Conservation (phyloP, 208 protist species). For the Trypanosoma melophagium region DNA sequence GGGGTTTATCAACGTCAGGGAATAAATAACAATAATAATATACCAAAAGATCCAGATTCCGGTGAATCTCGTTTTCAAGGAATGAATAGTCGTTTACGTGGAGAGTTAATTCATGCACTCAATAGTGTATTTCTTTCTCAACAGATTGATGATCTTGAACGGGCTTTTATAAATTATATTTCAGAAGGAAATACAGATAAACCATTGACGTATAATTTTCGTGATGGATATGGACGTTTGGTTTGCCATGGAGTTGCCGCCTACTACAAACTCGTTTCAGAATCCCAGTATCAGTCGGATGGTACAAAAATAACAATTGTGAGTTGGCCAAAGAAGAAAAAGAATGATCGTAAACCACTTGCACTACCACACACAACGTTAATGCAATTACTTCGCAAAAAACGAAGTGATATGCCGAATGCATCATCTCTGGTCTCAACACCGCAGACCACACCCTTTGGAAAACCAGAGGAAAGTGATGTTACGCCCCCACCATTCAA, state of each 20-base stretch:
- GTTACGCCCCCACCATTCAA: background rate
- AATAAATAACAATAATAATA: slow-evolving; percentile 15
- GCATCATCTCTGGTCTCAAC: slow-evolving; percentile 31
- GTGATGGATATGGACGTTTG: slow-evolving; percentile 84
- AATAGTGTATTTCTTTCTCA: slow-evolving; percentile 76
- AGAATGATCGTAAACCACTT: slow-evolving; percentile 30
- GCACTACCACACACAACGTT: slow-evolving; percentile 59
- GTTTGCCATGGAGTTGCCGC: slow-evolving; percentile 84
- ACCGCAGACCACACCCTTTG: slow-evolving; percentile 39
- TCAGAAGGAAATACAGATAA: slow-evolving; percentile 39
- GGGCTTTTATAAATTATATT: slow-evolving; percentile 59
- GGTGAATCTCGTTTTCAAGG: slow-evolving; percentile 67
- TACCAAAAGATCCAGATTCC: slow-evolving; percentile 51
- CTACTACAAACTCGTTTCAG: slow-evolving; percentile 77
- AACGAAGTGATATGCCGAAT: slow-evolving; percentile 45
- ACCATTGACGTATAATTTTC: slow-evolving; percentile 68
- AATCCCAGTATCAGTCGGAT: slow-evolving; percentile 47
- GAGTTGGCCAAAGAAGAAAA: slow-evolving; percentile 52
- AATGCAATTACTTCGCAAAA: slow-evolving; percentile 54
- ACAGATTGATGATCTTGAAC: slow-evolving; percentile 83
- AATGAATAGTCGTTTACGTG: slow-evolving; percentile 69
- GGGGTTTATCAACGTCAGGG: slow-evolving; percentile 29
- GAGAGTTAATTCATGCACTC: slow-evolving; percentile 80
- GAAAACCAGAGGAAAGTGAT: background rate
- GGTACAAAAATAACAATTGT: slow-evolving; percentile 77